These are phyloP conservation scores for Rutstroemia sp. DNA, from an alignment of 2,329 filamentous ascomycete species.

Conservation along the genomic window DNA sequence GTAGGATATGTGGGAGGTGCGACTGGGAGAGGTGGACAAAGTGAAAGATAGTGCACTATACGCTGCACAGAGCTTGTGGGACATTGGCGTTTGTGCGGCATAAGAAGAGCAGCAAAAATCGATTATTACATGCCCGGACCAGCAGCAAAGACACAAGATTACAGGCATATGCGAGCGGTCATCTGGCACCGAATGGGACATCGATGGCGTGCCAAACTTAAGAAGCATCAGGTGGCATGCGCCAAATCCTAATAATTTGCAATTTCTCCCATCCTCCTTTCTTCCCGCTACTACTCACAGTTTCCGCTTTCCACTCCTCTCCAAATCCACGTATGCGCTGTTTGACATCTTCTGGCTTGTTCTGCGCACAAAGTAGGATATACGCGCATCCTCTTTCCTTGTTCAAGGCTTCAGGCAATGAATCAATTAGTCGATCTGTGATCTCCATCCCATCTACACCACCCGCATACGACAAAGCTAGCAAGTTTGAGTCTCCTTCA, in stretches of 20 bases:
- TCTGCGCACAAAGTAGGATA: slow-evolving; percentile 82
- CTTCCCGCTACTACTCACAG: slow-evolving; percentile 75
- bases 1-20: not conserved
- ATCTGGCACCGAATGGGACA: not conserved
- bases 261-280: slow-evolving; percentile 92
- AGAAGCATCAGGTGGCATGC: slow-evolving; percentile 22
- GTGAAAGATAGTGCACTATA: not conserved
- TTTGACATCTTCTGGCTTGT: slow-evolving; percentile 72
- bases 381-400: slow-evolving; percentile 71
- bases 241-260: slow-evolving; percentile 82
- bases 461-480: slow-evolving; percentile 83
- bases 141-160: slow-evolving; percentile 3
- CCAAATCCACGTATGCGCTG: slow-evolving; percentile 50
- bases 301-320: slow-evolving; percentile 64
- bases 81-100: slow-evolving; percentile 17
- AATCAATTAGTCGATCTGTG: slow-evolving; percentile 69
- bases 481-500: slow-evolving; percentile 73
- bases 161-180: not conserved
- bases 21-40: not conserved
- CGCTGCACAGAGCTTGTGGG: slow-evolving; percentile 5
- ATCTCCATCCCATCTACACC: slow-evolving; percentile 90
- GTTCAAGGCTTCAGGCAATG: slow-evolving; percentile 57
- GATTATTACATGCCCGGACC: not conserved
- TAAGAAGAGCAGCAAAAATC: slow-evolving; percentile 13
- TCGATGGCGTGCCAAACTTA: not conserved